phyloP scores from a whole-genome alignment of 768 basidiomycete species.

The Boletus sensibilis region DNA sequence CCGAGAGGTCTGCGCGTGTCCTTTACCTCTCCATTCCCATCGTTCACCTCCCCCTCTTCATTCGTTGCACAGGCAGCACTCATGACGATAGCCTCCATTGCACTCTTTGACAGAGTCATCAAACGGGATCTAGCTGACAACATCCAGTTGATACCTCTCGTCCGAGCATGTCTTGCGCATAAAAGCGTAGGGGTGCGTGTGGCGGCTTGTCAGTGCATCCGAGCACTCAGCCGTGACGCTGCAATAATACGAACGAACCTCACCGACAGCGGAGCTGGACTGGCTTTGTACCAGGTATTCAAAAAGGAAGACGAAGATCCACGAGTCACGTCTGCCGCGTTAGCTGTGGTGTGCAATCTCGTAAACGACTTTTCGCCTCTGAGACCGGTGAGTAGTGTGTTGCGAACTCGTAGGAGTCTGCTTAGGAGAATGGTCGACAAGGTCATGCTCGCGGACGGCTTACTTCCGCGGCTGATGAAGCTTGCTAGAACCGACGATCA shows the following conservation, averaged over 20 bases:
- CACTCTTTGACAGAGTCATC: conserved; percentile 71
- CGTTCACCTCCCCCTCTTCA: neutral
- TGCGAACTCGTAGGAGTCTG: neutral
- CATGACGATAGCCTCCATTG: conserved; percentile 69
- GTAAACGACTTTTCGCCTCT: conserved; percentile 85
- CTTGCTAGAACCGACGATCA: conserved; percentile 54
- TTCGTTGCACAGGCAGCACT: conserved; percentile 55
- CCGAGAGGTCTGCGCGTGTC: conserved; percentile 53
- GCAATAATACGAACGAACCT: conserved; percentile 81
- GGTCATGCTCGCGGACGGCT: conserved; percentile 66
- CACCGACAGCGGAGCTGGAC: conserved; percentile 77
- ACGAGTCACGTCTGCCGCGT: conserved; percentile 67
- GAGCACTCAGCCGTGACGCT: conserved; percentile 77
- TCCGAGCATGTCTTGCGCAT: conserved; percentile 57
- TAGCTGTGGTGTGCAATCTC: conserved; percentile 80
- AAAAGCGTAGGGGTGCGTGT: conserved; percentile 74
- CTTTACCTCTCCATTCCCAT: neutral
- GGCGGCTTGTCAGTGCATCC: conserved; percentile 82
- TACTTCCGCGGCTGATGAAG: conserved; percentile 62
- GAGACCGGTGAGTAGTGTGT: conserved; percentile 49
- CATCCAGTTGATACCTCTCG: conserved; percentile 50
- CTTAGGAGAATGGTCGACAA: conserved; percentile 26
- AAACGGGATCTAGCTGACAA: conserved; percentile 66
- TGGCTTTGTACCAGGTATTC: conserved; percentile 64
- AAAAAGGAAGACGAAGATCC: conserved; percentile 59